Evolutionary conservation across 2,329 filamentous ascomycete genomes (phyloP).

Genomic region (Exophiala sp.): DNA sequence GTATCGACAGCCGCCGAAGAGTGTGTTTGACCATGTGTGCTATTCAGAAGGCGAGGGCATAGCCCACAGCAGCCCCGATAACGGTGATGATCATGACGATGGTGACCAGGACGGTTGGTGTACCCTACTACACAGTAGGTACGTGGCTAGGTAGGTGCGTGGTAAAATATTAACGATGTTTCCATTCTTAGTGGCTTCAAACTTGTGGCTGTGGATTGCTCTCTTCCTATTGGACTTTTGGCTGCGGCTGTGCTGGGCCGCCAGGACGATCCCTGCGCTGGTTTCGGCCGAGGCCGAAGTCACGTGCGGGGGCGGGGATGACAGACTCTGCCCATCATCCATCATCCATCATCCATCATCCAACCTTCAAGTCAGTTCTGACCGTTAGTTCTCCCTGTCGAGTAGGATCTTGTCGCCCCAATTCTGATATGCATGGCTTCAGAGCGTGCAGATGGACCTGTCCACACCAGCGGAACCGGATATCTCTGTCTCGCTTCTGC

Average conservation of each 20-base stretch:
- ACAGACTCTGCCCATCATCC: not conserved
- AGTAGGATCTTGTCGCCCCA: no score
- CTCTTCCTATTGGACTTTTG: no score
- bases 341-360: not conserved
- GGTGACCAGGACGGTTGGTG: not conserved
- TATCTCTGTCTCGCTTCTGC: slow-evolving; percentile 1
- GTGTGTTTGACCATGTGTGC: slow-evolving; percentile 9
- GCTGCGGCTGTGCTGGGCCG: not conserved
- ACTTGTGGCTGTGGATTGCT: not conserved
- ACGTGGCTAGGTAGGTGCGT: no score
- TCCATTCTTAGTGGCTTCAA: not conserved
- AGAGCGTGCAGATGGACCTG: not conserved
- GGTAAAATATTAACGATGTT: not conserved
- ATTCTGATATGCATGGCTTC: no score
- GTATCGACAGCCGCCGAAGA: slow-evolving; percentile 17
- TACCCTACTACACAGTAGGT: no score
- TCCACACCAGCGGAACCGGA: not conserved
- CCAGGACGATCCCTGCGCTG: not conserved
- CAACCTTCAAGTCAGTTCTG: no score
- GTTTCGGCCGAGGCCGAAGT: not conserved
- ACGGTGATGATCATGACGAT: slow-evolving; percentile 9
- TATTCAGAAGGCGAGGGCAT: no score
- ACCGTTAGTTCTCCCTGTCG: no score
- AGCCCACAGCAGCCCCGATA: no score
- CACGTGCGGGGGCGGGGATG: no score